Evolutionary conservation across 2,329 filamentous ascomycete genomes (phyloP), one percentile per base, ranked within the genome.

Genomic region (Immersiporthe knoxdaviesiana): DNA sequence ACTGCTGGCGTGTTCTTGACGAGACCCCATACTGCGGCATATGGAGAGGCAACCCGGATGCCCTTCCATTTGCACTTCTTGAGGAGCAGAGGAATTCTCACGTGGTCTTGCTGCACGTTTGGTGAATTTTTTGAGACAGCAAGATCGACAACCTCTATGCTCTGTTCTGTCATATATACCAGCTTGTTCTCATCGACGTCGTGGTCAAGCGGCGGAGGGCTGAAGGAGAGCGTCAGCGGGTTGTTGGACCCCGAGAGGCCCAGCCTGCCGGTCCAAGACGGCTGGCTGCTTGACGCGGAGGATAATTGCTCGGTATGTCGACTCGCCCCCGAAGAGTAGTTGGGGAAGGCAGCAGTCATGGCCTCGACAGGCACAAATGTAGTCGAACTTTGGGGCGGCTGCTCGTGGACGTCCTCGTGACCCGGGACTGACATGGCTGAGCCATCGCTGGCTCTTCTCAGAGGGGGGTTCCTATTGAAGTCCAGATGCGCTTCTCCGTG

Each of bases 11-110:
- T 21, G 30, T 30, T 65, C 8, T 54, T 56, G 52, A 41, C 32
- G 8, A 47, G 52, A 10, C 67, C 67, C 67, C 67, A 69, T 24
- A 66, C 16, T 24, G 66, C 67, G 39, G 66, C 21, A 3, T 69
- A 69, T 14, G 58, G 44, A 27, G 60, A 41, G 16, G 67, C 37
- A 35, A 66, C 37, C n/a, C 65, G 62, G 37, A 69, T 66, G 2
- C 63, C 68, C n/a, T 41, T 41, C 68, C 68, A 69, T 1, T 21
- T 32, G 39, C 62, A 58, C 21, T 54, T 41, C 16, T 12, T 63
- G 16, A 56, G 18, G 6, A 30, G 27, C 41, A 35, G 64, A 47
- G 35, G n/a, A 24, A 66, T n/a, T 58, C 27, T 32, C 27, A 12
- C 14, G 10, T 32, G 35, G 4, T 32, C 30, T 16, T 24, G 61